Evolutionary conservation across 2,329 filamentous ascomycete species (phyloP), one percentile per base, ranked within the genome.

Genomic region (Colletotrichum incanum): DNA sequence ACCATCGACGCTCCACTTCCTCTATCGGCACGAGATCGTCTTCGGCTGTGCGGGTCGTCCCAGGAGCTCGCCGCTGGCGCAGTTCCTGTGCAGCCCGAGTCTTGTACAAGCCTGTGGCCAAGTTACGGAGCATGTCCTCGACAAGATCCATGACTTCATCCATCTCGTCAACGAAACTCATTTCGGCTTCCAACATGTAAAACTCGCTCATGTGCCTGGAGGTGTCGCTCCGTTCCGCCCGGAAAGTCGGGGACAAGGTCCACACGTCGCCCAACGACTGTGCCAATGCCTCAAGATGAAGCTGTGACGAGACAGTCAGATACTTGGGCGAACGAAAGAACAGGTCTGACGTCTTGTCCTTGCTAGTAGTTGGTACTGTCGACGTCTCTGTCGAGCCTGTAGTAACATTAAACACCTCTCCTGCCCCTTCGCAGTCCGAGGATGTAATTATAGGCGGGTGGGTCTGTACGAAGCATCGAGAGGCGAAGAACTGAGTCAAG

Each of bases 141-240:
- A 94, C 89, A n/a, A 96, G 82, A 68, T 92, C 86, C 89, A 97
- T 96, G 76, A 99, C 86, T 34, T 88, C 85, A 39, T 88, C 84
- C 75, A 98, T 86, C 74, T 91, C 85, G 58, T 93, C 87, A 52
- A 92, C 89, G 80, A 98, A 98, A 77, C 91, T 92, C 80, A 95
- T 86, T 82, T 99, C 96, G 20, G 92, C 95, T 82, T 99, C 96
- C 2, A 99, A 89, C 96, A 99, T 98, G 84, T 98, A 98, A 78
- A 99, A 98, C 79, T 99, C 96, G 84, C 94, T 98, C 73, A 99
- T 86, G 82, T 99, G 96, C 37, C 96, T 91, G 7, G 95, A 92
- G 0, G 96, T 98, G 79, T 98, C 95, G 82, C 95, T 98, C 79
- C 92, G 92, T 81, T 98, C 96, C 5, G 96, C 96, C 47, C 96